Evolutionary conservation across 2,329 filamentous ascomycete genomes (phyloP).

Genomic region (Aspergillus brasiliensis): DNA sequence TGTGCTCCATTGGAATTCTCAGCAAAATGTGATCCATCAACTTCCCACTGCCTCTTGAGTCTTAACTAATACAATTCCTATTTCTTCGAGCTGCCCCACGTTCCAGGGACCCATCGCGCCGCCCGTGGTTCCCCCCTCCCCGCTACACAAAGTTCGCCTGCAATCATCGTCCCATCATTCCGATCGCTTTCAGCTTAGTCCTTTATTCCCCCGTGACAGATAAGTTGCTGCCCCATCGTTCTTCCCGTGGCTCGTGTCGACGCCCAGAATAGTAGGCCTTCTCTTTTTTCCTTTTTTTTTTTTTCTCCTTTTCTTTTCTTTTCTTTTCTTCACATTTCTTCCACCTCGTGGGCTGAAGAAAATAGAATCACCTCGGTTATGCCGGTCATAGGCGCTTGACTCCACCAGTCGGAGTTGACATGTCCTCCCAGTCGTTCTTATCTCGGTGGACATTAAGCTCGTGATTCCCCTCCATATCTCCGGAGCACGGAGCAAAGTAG

Average conservation of each 20-base stretch:
- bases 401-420: neutral
- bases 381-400: neutral
- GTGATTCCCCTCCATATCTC: neutral
- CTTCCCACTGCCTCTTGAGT: neutral
- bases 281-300: too few relatives aligned
- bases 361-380: neutral
- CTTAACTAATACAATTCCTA: too few relatives aligned
- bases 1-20: neutral
- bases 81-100: neutral
- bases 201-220: neutral
- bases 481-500: neutral
- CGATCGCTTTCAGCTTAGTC: neutral
- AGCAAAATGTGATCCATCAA: neutral
- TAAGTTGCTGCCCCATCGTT: neutral
- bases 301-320: too few relatives aligned
- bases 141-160: neutral
- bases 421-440: neutral
- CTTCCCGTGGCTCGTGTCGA: neutral
- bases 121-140: neutral
- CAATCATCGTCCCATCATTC: neutral
- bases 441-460: neutral
- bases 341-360: neutral
- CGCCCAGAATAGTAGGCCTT: neutral
- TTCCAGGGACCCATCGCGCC: neutral
- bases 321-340: neutral